phyloP scores from a whole-genome alignment of 2,329 filamentous ascomycete genomes.

The Arthroderma sp. region DNA sequence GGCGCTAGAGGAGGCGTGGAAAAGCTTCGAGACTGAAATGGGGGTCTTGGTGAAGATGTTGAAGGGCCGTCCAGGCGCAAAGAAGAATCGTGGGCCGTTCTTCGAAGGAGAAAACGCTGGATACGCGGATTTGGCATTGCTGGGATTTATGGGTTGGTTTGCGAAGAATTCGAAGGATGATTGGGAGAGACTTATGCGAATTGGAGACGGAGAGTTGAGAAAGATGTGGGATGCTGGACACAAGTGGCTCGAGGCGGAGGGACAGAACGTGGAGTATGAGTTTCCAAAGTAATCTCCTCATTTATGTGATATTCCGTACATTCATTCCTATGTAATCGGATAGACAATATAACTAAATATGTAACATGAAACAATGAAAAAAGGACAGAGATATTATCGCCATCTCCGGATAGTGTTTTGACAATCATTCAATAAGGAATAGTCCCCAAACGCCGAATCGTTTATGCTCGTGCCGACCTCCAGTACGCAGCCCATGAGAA shows the following conservation, averaged over 20 bases:
- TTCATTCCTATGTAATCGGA: background rate
- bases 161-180: constrained; percentile 6
- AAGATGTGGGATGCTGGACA: constrained; percentile 6
- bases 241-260: background rate
- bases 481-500: background rate
- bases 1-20: constrained; percentile 10
- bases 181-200: constrained; percentile 6
- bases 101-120: constrained; percentile 12
- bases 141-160: constrained; percentile 11
- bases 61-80: constrained; percentile 10
- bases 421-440: background rate
- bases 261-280: background rate
- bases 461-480: background rate
- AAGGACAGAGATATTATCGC: background rate
- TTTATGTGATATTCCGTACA: background rate
- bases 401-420: background rate
- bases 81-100: constrained; percentile 9
- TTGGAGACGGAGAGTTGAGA: constrained; percentile 9
- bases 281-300: background rate
- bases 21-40: constrained; percentile 21
- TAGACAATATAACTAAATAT: background rate
- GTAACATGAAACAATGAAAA: background rate
- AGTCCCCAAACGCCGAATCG: background rate
- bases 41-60: constrained; percentile 20
- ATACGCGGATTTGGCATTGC: constrained; percentile 13